These are phyloP conservation scores for Hericium alpestre DNA, from an alignment of 768 basidiomycete genomes.

Conservation along the genomic window DNA sequence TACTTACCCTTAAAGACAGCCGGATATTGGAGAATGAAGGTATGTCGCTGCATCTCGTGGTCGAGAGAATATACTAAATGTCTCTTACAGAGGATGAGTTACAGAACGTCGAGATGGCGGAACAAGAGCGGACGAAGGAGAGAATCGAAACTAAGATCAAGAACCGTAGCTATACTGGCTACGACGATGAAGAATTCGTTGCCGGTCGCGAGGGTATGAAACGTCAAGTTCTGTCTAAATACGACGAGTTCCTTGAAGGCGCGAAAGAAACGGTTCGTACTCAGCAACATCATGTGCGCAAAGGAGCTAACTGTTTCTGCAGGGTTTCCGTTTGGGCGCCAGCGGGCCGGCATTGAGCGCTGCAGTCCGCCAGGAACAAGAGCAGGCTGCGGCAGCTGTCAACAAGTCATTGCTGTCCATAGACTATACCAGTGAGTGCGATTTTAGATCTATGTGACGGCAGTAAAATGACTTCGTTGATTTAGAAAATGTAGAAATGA, in stretches of 20 bases:
- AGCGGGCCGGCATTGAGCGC: conserved; percentile 32
- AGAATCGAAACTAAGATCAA: conserved; percentile 81
- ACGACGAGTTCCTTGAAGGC: conserved; percentile 84
- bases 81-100: conserved; percentile 80
- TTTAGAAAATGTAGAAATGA: conserved; percentile 71
- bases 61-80: background rate
- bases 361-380: conserved; percentile 31
- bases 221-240: conserved; percentile 77
- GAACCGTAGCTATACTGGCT: conserved; percentile 83
- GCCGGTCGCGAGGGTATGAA: conserved; percentile 71
- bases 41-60: conserved; percentile 20
- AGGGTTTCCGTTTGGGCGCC: conserved; percentile 85
- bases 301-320: conserved; percentile 7
- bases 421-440: conserved; percentile 76
- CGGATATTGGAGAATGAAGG: conserved; percentile 94
- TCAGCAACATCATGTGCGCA: conserved; percentile 12
- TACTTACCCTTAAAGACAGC: conserved; percentile 94
- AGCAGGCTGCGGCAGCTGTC: conserved; percentile 47
- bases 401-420: conserved; percentile 77
- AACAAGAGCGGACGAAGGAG: conserved; percentile 71
- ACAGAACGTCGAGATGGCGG: conserved; percentile 91
- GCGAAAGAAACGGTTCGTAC: conserved; percentile 48
- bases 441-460: background rate
- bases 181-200: conserved; percentile 90
- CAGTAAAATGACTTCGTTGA: conserved; percentile 5